Evolutionary conservation across 306 rosid species (phyloP).

Genomic region (Quercus ilex): DNA sequence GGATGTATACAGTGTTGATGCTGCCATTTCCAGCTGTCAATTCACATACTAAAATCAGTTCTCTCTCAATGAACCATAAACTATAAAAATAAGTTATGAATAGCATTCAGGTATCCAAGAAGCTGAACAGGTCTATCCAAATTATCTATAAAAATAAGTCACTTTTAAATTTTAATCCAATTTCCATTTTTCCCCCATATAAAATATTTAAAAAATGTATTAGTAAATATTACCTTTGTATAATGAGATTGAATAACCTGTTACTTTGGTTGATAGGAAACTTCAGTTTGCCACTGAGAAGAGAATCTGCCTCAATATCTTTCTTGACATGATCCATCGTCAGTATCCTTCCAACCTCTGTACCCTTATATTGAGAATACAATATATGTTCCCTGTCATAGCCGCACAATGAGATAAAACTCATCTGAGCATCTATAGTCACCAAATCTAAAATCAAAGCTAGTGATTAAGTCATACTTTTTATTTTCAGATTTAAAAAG

Average conservation of each 20-base stretch:
- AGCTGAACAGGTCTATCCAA: background rate
- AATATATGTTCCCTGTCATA: constrained; percentile 16
- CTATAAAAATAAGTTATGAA: background rate
- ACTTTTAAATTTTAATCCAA: background rate
- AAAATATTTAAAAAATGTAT: background rate
- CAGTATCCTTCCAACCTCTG: constrained; percentile 14
- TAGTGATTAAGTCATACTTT: constrained; percentile 21
- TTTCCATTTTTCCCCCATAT: background rate
- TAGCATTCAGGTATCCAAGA: background rate
- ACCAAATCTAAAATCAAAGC: background rate
- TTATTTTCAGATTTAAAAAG: constrained; percentile 15
- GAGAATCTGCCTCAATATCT: constrained; percentile 21
- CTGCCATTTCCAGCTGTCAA: constrained; percentile 31
- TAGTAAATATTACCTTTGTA: constrained; percentile 16
- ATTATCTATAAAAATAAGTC: background rate
- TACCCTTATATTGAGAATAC: constrained; percentile 20
- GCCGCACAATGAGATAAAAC: background rate
- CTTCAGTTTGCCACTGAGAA: constrained; percentile 3
- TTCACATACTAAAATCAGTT: constrained; percentile 13
- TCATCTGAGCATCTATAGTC: background rate
- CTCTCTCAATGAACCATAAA: background rate
- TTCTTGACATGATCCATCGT: background rate
- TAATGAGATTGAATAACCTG: constrained; percentile 3
- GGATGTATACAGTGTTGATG: background rate
- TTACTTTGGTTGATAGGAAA: background rate